These are phyloP conservation scores for Sporobolomyces phaffii DNA, from an alignment of 768 basidiomycete species.

Conservation along the genomic window DNA sequence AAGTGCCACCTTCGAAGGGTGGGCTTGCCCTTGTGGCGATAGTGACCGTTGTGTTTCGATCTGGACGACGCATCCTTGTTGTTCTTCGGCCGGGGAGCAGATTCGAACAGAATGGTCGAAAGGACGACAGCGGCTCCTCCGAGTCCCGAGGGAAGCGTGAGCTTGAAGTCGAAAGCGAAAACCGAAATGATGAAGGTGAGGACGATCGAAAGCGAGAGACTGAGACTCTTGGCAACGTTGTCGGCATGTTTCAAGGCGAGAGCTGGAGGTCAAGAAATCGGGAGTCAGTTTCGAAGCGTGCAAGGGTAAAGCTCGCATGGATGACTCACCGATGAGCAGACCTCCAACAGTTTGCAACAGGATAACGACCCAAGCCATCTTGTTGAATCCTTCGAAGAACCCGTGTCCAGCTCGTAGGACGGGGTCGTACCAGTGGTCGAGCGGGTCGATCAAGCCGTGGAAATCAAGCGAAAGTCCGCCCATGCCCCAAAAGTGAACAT, in stretches of 20 bases:
- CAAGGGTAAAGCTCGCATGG: neutral
- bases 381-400: slow-evolving; percentile 35
- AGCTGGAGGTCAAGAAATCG: neutral
- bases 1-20: slow-evolving; percentile 22
- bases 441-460: slow-evolving; percentile 29
- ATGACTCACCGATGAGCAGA: slow-evolving; percentile 31
- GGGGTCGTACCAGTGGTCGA: slow-evolving; percentile 38
- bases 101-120: slow-evolving; percentile 17
- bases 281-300: neutral
- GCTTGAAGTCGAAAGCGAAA: slow-evolving; percentile 34
- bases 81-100: neutral
- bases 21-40: slow-evolving; percentile 6
- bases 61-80: neutral
- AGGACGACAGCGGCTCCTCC: slow-evolving; percentile 29
- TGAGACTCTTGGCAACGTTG: slow-evolving; percentile 35
- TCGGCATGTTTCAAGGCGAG: slow-evolving; percentile 36
- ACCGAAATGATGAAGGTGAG: slow-evolving; percentile 37
- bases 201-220: slow-evolving; percentile 35
- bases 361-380: slow-evolving; percentile 32
- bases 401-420: slow-evolving; percentile 21
- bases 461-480: slow-evolving; percentile 31
- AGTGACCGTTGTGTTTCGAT: slow-evolving; percentile 6
- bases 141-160: slow-evolving; percentile 15
- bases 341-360: slow-evolving; percentile 34
- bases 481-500: slow-evolving; percentile 25